phyloP scores from a whole-genome alignment of 2,329 filamentous ascomycete genomes.

The Fusarium fujikuroi region DNA sequence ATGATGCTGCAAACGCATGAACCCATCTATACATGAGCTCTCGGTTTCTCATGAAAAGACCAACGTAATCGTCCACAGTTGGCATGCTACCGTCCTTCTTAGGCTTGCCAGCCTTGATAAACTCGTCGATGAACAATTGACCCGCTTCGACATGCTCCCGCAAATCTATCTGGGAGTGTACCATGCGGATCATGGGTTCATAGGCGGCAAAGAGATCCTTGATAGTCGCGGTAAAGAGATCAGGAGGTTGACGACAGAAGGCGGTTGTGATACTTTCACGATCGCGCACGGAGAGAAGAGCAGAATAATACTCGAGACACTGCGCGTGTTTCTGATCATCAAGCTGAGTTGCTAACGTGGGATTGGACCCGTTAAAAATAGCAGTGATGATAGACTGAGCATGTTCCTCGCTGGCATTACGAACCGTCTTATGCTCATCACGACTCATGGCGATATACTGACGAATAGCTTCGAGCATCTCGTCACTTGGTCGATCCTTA shows the following conservation, averaged over 20 bases:
- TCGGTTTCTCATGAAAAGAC: slow-evolving; percentile 72
- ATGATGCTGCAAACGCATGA: slow-evolving; percentile 74
- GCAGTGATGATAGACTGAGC: slow-evolving; percentile 71
- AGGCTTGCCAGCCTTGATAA: slow-evolving; percentile 69
- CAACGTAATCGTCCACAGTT: slow-evolving; percentile 77
- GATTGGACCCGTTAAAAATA: slow-evolving; percentile 68
- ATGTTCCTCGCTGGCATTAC: slow-evolving; percentile 63
- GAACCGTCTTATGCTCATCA: slow-evolving; percentile 67
- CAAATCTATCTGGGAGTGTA: slow-evolving; percentile 78
- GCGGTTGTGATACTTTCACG: slow-evolving; percentile 75
- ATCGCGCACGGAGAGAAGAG: slow-evolving; percentile 77
- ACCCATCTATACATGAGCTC: slow-evolving; percentile 74
- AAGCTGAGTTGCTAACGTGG: slow-evolving; percentile 58
- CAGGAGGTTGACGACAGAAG: slow-evolving; percentile 75
- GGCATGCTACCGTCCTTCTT: slow-evolving; percentile 56
- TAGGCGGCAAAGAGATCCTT: slow-evolving; percentile 73
- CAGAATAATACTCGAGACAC: slow-evolving; percentile 76
- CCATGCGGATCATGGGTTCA: slow-evolving; percentile 76
- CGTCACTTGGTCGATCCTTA: slow-evolving; percentile 66
- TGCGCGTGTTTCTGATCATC: slow-evolving; percentile 70
- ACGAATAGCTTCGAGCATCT: slow-evolving; percentile 70
- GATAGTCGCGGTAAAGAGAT: slow-evolving; percentile 76
- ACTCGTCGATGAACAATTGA: slow-evolving; percentile 76
- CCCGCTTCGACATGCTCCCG: slow-evolving; percentile 73
- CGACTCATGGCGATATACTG: slow-evolving; percentile 64